These are phyloP conservation scores for Tanozyma kutaoensis DNA, from an alignment of 805 yeast species.

Conservation along the genomic window DNA sequence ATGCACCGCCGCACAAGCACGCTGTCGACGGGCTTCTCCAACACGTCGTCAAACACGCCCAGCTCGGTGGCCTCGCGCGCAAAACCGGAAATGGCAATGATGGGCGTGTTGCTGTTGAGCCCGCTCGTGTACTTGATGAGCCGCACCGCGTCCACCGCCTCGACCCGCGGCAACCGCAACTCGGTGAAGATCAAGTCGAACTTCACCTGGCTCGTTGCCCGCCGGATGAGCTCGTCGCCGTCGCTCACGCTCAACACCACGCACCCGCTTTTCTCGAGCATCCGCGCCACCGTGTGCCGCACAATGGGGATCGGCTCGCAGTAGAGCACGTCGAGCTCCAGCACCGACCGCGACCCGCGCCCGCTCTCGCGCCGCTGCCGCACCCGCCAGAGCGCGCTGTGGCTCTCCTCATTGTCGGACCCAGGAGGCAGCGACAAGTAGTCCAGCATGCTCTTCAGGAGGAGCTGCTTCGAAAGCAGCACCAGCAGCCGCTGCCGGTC, in stretches of 20 bases:
- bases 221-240: constrained; percentile 72
- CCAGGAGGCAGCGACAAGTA: constrained; percentile 33
- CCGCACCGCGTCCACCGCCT: constrained; percentile 65
- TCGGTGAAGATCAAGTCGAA: constrained; percentile 80
- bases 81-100: constrained; percentile 62
- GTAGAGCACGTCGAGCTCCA: constrained; percentile 51
- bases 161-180: constrained; percentile 50
- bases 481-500: too few relatives aligned
- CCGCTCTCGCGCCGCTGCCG: constrained; percentile 43
- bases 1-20: too few relatives aligned
- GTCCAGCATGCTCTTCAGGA: too few relatives aligned
- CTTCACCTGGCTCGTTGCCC: constrained; percentile 71
- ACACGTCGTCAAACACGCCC: constrained; percentile 48
- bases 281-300: constrained; percentile 49
- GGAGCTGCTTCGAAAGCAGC: too few relatives aligned
- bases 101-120: constrained; percentile 64
- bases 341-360: constrained; percentile 8
- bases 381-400: constrained; percentile 37
- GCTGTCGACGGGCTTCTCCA: constrained; percentile 62
- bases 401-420: constrained; percentile 54
- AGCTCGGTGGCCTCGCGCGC: constrained; percentile 49
- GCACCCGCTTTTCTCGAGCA: constrained; percentile 62
- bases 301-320: constrained; percentile 85
- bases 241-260: constrained; percentile 63
- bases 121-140: constrained; percentile 65